phyloP scores from a whole-genome alignment of 768 basidiomycete genomes.

The Boletales sp. region DNA sequence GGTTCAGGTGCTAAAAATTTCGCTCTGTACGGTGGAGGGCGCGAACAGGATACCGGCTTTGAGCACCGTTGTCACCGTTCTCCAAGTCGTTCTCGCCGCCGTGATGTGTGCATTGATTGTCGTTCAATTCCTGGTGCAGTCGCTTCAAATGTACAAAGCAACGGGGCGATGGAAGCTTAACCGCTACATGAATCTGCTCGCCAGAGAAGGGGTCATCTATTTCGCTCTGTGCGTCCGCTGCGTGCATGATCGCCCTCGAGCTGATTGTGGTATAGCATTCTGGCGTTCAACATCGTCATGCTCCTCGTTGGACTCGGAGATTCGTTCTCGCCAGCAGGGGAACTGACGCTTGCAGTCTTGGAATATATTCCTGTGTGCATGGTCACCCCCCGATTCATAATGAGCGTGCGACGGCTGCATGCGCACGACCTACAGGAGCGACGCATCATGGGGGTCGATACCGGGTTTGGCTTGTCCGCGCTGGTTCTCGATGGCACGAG shows the following conservation, averaged over 20 bases:
- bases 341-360: too few species aligned
- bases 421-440: neutral
- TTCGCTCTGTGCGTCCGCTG: neutral
- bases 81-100: too few species aligned
- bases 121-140: neutral
- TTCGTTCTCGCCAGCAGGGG: too few species aligned
- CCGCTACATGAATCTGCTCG: neutral
- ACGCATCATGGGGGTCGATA: neutral
- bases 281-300: neutral
- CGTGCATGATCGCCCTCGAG: too few species aligned
- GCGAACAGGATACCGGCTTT: too few species aligned
- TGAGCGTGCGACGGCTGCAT: neutral
- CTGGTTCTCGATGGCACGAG: neutral
- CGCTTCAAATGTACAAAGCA: neutral
- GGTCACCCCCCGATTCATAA: neutral
- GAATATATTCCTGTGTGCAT: neutral
- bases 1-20: too few species aligned
- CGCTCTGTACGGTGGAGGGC: too few species aligned
- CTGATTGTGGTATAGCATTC: neutral
- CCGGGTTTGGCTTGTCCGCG: neutral
- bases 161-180: neutral
- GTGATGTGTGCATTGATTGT: too few species aligned
- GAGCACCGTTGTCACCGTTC: too few species aligned
- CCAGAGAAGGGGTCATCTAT: neutral
- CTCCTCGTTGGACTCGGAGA: neutral